Conservation (phyloP, 2,329 filamentous ascomycete species). For the Acephala macrosclerotiorum region DNA sequence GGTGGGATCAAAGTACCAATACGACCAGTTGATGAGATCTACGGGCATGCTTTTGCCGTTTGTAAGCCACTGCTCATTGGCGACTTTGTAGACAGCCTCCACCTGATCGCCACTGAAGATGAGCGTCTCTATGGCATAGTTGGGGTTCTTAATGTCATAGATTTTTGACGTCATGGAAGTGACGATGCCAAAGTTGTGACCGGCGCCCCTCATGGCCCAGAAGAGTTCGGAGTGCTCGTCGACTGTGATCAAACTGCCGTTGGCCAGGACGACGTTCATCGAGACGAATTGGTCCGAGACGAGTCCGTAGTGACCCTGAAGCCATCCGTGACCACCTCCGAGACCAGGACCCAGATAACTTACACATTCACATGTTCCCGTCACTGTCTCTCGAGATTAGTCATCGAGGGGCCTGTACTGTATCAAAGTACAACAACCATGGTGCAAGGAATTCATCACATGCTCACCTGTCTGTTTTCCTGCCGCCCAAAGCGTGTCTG, state of each 20-base stretch:
- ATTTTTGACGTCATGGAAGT: constrained; percentile 56
- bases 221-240: constrained; percentile 55
- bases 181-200: constrained; percentile 66
- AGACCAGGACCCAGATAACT: constrained; percentile 57
- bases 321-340: constrained; percentile 66
- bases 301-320: constrained; percentile 62
- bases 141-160: constrained; percentile 44
- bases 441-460: too few relatives aligned
- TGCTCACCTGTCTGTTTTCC: constrained; percentile 49
- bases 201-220: constrained; percentile 64
- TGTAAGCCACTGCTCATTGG: constrained; percentile 54
- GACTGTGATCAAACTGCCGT: constrained; percentile 56
- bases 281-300: constrained; percentile 51
- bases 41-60: constrained; percentile 50
- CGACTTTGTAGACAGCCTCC: constrained; percentile 53
- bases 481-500: constrained; percentile 36
- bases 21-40: constrained; percentile 58
- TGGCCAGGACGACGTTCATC: constrained; percentile 57
- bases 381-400: constrained; percentile 40
- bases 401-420: not conserved
- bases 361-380: constrained; percentile 55
- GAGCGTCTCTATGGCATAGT: constrained; percentile 51
- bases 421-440: not conserved
- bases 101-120: constrained; percentile 57
- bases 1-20: constrained; percentile 51